Base-by-base conservation (phyloP, 179 eudicot species). In the Monotropa hypopitys region DNA sequence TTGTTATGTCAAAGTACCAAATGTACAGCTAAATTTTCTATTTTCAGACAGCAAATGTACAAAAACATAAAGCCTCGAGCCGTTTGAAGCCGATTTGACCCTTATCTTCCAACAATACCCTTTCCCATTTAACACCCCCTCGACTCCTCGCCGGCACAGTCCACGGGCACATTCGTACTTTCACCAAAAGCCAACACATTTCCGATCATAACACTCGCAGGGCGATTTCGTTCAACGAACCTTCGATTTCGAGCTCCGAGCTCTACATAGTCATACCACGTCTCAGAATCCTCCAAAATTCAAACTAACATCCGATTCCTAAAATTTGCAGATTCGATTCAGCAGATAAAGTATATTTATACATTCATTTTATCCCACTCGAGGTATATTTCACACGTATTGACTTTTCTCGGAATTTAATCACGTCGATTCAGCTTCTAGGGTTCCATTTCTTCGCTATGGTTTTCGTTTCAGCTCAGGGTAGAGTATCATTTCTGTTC, bases 121-220 rank as follows among this genome's bases (percentile, higher is more conserved):
- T 54, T 75, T 3, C 21, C 54, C 20, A 26, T 1, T 2, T 26
- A 47, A 32, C 3, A 18, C 5, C 5, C 32, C 56, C 47, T 12
- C 47, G 5, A 1, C 9, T 42, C 26, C n/a, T 38, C 12, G 13
- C 9, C 40, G 23, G 7, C 67, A 42, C 75, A 21, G 33, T 9
- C 45, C 7, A 47, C 5, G 81, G 84, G 78, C 76, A 74, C 32
- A 81, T 46, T n/a, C 0, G 72, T 73, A 68, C 75, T 73, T 77
- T 23, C 23, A n/a, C 18, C 18, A 23, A 32, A 33, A 73, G 51
- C 56, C 80, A 77, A 49, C 78, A 45, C 53, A 66, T 49, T 15
- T 18, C 67, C 38, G 50, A 73, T 47, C 74, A 71, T 47, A 71
- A 47, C 74, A 71, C 57, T 16, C 8, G 43, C 63, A 47, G 67